Evolutionary conservation across 2,329 filamentous ascomycete species (phyloP).

Genomic region (Pyricularia pennisetigena): DNA sequence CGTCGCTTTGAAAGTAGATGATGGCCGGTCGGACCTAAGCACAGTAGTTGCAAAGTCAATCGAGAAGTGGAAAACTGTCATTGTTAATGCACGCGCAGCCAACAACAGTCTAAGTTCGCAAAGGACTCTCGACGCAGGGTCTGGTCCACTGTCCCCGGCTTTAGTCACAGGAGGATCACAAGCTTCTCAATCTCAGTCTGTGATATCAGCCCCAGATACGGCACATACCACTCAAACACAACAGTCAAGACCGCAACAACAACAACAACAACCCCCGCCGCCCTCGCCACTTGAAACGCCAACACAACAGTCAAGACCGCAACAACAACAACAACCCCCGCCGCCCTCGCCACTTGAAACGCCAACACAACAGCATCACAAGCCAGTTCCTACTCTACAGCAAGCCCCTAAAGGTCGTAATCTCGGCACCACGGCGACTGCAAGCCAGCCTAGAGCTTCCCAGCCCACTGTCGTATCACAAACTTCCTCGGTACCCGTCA

Average conservation of each 20-base stretch:
- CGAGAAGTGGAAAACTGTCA: conserved; percentile 51
- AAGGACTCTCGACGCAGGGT: conserved; percentile 30
- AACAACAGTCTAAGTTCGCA: conserved; percentile 34
- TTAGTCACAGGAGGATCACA: neutral
- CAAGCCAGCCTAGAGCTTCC: neutral
- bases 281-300: neutral
- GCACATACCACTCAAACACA: neutral
- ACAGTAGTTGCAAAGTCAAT: conserved; percentile 44
- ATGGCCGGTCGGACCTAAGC: conserved; percentile 41
- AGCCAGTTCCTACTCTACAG: conserved; percentile 2
- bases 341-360: neutral
- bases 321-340: conserved; percentile 1
- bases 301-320: neutral
- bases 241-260: neutral
- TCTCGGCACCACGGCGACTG: conserved; percentile 5
- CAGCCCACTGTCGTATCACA: neutral
- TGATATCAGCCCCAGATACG: neutral
- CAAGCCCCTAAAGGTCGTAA: conserved; percentile 11
- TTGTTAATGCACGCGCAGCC: conserved; percentile 37
- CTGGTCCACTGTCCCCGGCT: conserved; percentile 4
- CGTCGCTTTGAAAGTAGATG: conserved; percentile 38
- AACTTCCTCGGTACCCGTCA: neutral
- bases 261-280: neutral
- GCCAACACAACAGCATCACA: neutral
- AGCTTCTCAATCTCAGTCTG: neutral